Evolutionary conservation across 1,284 basidiomycete genomes (phyloP), one percentile per base, ranked within the genome.

Genomic region (Macrocystidia cucumis): DNA sequence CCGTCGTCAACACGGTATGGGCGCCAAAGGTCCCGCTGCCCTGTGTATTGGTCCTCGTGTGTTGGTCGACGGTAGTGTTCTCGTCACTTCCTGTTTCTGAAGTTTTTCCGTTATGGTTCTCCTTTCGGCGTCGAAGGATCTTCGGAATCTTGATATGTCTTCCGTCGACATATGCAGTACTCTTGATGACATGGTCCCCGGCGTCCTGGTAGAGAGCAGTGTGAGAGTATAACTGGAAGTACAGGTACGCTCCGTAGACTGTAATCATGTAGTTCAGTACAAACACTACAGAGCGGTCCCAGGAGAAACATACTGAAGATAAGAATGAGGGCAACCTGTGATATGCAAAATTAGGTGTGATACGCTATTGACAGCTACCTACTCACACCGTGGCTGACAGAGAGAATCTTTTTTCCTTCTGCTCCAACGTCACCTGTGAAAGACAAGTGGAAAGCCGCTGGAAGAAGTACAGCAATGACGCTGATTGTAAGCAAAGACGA

Each of bases 201-300:
- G 61, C 48, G 28, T 83, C 79, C 7, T 70, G 57, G 52, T 88
- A 93, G 4, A 92, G 62, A 22, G 69, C 57, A 29, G 83, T 72
- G 59, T 95, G 91, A 0, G 88, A 86, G 56, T 78, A 89, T 7
- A 95, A 76, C 54, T 92, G 89, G 69, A 95, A 95, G 30, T 82
- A 53, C 11, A 93, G 69, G 52, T 88, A 91, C 14, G 67, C 72
- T 2, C 57, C 55, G 55, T 91, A 90, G 37, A 82, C 78, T 83
- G 39, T 9, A 38, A 17, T 13, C 12, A 28, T 28, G 13, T 28
- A 31, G 22, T 39, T 32, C 44, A 36, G n/a, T 24, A 32, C 23
- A 17, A n/a, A 34, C 27, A 23, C 7, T 6, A 14, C 27, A 4
- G 2, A 14, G 4, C 29, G 43, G 25, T 20, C 3, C 25, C 3